A percentile compares a stretch with the other conserved stretches of the same genome.
Evolutionary conservation across 2,329 filamentous ascomycete genomes (phyloP).

Genomic region (Clarireedia sp.): DNA sequence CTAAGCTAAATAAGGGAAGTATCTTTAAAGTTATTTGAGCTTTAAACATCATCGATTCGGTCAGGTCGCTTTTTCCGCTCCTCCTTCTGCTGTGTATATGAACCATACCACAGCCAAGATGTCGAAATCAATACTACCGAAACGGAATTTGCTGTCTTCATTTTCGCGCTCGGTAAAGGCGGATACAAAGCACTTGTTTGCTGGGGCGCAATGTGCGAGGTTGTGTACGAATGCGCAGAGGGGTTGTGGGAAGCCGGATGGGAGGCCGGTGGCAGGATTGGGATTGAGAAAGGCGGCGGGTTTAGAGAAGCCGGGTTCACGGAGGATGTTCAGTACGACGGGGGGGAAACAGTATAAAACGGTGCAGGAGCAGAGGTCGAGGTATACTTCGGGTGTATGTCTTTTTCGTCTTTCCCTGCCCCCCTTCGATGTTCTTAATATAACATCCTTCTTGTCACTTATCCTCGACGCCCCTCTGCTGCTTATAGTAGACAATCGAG

Average conservation of each 20-base stretch:
- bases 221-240: not conserved
- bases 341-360: conserved; percentile 24
- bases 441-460: not conserved
- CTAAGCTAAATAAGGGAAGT: no score
- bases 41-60: no score
- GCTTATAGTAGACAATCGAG: not conserved
- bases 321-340: conserved; percentile 13
- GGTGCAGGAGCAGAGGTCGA: conserved; percentile 26
- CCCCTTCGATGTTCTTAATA: not conserved
- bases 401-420: not conserved
- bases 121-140: conserved; percentile 23
- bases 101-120: conserved; percentile 5
- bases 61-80: not conserved
- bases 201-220: not conserved
- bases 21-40: no score
- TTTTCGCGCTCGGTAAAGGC: conserved; percentile 10
- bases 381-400: conserved; percentile 27
- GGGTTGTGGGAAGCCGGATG: not conserved
- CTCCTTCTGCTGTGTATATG: not conserved
- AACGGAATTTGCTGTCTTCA: conserved; percentile 17
- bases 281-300: not conserved
- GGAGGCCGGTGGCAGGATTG: not conserved
- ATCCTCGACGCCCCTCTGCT: not conserved
- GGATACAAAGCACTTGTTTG: no score
- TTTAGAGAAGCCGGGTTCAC: not conserved